Base-by-base conservation (phyloP, 345 rosid genomes). In the Gossypium turneri region DNA sequence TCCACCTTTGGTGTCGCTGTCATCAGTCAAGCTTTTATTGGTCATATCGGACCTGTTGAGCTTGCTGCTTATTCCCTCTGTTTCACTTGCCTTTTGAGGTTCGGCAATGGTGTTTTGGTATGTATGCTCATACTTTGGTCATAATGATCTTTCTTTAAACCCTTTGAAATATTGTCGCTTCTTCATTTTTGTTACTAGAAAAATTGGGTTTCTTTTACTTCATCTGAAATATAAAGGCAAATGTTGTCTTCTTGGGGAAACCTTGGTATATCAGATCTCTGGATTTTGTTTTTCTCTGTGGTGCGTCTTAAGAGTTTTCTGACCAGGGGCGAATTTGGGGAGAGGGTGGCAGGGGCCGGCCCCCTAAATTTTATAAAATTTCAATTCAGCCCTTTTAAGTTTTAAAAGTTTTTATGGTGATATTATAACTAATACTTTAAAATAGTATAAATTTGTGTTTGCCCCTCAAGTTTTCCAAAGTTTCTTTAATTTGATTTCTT, bases 51-150 rank as follows among this genome's bases (percentile, higher is more conserved):
- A 41, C 29, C 92, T 0, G 78, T 79, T 0, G 85, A 93, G 70
- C 84, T 90, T 15, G 98, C 98, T 6, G 97, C 97, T 16, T 89
- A 79, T 76, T 89, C 98, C 13, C 86, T 90, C n/a, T 85, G 83
- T 12, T 75, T 80, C 80, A 85, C 97, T 1, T 87, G 88, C 34
- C 87, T 91, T 70, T 41, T 93, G 67, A 81, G 97, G 68, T 89
- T 93, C 43, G 84, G 82, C 41, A 87, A 83, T 67, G 98, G 98
- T 7, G 27, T 93, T 56, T 78, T 90, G 90, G 94, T 89, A 62
- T 34, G 85, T 38, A 34, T 4, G 38, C 38, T 0, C 44, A 7
- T 20, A 47, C 38, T 25, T 10, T 9, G 24, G 19, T 72, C 25
- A 7, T n/a, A 19, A 1, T 13, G 3, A 15, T 60, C 2, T 12